Evolutionary conservation across 257 asterid species (phyloP), one percentile per base, ranked within the genome.

Genomic region (Gardenia jasminoides): DNA sequence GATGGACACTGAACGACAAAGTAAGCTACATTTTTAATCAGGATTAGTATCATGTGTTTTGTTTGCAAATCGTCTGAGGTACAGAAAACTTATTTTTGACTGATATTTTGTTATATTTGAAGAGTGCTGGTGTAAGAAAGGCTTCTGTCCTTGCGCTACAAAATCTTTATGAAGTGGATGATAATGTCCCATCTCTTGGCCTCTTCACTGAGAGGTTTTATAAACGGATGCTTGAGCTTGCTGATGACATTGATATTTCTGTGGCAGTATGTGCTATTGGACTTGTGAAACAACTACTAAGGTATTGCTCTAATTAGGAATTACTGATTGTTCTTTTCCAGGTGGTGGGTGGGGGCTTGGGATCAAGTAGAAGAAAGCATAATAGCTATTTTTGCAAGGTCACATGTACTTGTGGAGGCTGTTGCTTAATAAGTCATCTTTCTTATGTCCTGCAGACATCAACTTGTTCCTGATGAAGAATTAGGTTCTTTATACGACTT

Each of bases 1-100:
- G 99, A 70, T 96, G 99, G 99, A 96, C 99, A 69, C 85, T 96
- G 89, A 96, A 96, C 72, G 99, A 96, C 89, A 96, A 96, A 93
- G 99, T 92, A 87, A 83, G 91, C 82, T 78, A 17, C 62, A 48
- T 59, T 81, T 68, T 24, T 71, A 50, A 28, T 47, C 50, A 67
- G 31, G 33, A 77, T 28, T 31, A 39, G 9, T 30, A 24, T 39
- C 71, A 41, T 83, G 80, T 77, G 81, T 77, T 81, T 28, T 52
- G 76, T 79, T 70, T 48, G 61, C 28, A 64, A 39, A 44, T 13
- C 43, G 7, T n/a, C 46, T 64, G 10, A 52, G 67, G 58, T 85
- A 78, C 82, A 84, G 74, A 84, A 50, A 48, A 72, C 81, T 81
- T 76, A 71, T 22, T 65, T 81, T 39, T 78, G 58, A 80, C 74